phyloP scores from a whole-genome alignment of 1,284 basidiomycete genomes.

The Ustilago bromivora region DNA sequence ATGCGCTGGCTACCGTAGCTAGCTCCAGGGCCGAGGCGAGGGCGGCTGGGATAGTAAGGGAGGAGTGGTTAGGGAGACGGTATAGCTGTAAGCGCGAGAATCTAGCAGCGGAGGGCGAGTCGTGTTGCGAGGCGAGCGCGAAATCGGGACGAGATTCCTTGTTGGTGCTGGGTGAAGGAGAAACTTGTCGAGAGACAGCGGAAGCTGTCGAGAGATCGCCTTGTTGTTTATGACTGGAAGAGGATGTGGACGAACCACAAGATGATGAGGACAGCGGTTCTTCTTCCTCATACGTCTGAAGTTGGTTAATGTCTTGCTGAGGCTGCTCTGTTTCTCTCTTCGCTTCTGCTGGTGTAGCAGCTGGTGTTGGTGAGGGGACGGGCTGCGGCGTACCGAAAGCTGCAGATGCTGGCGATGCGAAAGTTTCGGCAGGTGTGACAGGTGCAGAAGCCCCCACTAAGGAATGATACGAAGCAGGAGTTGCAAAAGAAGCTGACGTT shows the following conservation, averaged over 20 bases:
- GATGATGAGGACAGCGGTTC: not conserved
- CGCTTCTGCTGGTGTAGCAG: not conserved
- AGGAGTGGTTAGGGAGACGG: not conserved
- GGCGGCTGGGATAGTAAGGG: not conserved
- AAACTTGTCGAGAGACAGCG: not conserved
- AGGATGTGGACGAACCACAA: slow-evolving; percentile 18
- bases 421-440: slow-evolving; percentile 13
- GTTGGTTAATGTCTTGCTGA: not conserved
- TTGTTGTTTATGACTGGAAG: slow-evolving; percentile 24
- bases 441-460: not conserved
- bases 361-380: slow-evolving; percentile 9
- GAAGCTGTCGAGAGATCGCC: slow-evolving; percentile 26
- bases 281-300: slow-evolving; percentile 4
- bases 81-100: slow-evolving; percentile 31
- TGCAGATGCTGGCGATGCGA: not conserved
- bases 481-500: slow-evolving; percentile 24
- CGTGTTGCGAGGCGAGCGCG: not conserved
- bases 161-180: not conserved
- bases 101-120: slow-evolving; percentile 33
- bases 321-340: too few species aligned
- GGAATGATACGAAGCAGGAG: not conserved
- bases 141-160: not conserved
- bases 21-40: slow-evolving; percentile 8
- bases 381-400: slow-evolving; percentile 30
- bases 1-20: slow-evolving; percentile 10